Conservation (phyloP, 495 filamentous ascomycete species). For the Tuber borchii region DNA sequence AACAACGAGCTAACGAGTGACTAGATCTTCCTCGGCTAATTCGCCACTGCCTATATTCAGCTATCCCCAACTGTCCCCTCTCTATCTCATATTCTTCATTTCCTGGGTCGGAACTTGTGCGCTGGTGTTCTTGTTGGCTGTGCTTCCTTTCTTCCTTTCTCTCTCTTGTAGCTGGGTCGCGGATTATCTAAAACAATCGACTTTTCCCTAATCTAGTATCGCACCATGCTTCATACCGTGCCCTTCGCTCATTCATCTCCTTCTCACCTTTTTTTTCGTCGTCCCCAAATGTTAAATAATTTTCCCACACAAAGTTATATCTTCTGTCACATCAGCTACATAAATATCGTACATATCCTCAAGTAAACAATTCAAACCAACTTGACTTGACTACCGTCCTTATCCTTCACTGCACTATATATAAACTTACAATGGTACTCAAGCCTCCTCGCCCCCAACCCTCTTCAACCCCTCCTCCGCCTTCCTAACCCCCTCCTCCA, state of each 20-base stretch:
- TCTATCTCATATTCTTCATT: background rate
- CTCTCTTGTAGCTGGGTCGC: background rate
- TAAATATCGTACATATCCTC: background rate
- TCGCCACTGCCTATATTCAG: background rate
- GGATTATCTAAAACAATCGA: background rate
- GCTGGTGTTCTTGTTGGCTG: background rate
- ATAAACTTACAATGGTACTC: background rate
- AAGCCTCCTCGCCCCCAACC: constrained; percentile 32
- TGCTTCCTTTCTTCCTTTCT: background rate
- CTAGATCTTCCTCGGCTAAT: constrained; percentile 32
- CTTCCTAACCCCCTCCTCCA: constrained; percentile 57
- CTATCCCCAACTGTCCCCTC: background rate
- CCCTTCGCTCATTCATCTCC: background rate
- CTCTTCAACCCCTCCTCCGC: constrained; percentile 55
- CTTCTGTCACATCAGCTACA: background rate
- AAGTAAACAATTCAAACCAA: background rate
- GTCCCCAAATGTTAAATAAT: background rate
- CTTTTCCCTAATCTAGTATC: background rate
- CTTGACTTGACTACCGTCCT: background rate
- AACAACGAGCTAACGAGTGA: constrained; percentile 13
- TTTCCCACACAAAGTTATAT: background rate
- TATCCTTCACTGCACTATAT: background rate
- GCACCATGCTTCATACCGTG: background rate
- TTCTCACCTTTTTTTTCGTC: background rate
- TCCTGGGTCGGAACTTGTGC: background rate